phyloP scores from a whole-genome alignment of 768 basidiomycete species.

The Gymnopilus dilepis region DNA sequence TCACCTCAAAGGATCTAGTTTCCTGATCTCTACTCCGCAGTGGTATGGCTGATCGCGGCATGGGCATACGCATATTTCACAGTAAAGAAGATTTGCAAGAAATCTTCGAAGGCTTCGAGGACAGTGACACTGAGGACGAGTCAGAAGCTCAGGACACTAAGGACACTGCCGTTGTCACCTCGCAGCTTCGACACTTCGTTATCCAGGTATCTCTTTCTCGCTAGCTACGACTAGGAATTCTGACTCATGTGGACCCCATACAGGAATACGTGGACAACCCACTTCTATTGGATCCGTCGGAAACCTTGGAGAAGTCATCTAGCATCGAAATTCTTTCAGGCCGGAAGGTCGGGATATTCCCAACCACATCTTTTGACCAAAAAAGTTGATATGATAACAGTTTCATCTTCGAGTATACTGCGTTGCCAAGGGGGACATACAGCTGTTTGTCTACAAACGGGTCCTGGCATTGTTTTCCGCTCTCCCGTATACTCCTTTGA shows the following conservation, averaged over 20 bases:
- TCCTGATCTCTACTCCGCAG: slow-evolving; percentile 31
- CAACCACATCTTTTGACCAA: not conserved
- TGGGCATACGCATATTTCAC: slow-evolving; percentile 91
- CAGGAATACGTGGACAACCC: slow-evolving; percentile 89
- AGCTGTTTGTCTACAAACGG: slow-evolving; percentile 79
- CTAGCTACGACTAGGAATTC: not conserved
- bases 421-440: slow-evolving; percentile 75
- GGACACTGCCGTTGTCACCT: slow-evolving; percentile 70
- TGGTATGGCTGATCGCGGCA: slow-evolving; percentile 95
- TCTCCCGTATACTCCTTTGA: slow-evolving; percentile 64
- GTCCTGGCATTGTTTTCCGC: slow-evolving; percentile 90
- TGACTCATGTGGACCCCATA: slow-evolving; percentile 3
- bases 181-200: slow-evolving; percentile 94
- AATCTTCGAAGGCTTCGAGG: slow-evolving; percentile 86
- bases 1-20: slow-evolving; percentile 2
- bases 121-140: slow-evolving; percentile 53
- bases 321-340: slow-evolving; percentile 42
- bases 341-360: slow-evolving; percentile 56
- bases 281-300: slow-evolving; percentile 74
- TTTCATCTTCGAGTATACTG: slow-evolving; percentile 95
- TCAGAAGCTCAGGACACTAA: slow-evolving; percentile 40
- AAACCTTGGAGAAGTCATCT: slow-evolving; percentile 38
- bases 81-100: slow-evolving; percentile 69
- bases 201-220: slow-evolving; percentile 68
- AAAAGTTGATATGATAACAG: slow-evolving; percentile 46